phyloP scores from a whole-genome alignment of 768 basidiomycete genomes.

The Suillus plorans region DNA sequence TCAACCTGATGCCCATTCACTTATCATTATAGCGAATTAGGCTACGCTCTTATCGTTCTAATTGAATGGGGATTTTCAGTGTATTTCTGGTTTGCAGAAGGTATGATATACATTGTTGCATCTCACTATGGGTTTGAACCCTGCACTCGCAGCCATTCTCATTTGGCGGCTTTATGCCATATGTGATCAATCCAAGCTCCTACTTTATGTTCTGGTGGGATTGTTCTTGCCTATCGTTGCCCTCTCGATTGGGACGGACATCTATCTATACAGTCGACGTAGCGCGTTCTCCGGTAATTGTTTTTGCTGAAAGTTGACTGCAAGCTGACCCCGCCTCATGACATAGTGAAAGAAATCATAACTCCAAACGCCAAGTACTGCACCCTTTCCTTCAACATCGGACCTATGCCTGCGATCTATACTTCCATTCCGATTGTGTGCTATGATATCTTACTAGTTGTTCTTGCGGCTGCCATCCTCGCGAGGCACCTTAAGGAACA shows the following conservation, averaged over 20 bases:
- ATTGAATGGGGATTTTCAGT: not conserved
- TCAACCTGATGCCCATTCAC: not conserved
- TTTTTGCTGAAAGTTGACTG: no score
- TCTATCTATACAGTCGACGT: not conserved
- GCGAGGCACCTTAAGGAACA: not conserved
- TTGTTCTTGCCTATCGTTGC: not conserved
- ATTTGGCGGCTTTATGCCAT: not conserved
- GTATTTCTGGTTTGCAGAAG: conserved; percentile 2
- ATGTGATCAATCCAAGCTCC: not conserved
- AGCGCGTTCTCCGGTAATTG: not conserved
- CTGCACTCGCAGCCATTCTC: not conserved
- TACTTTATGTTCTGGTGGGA: not conserved
- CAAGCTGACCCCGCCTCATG: not conserved
- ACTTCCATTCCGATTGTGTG: not conserved
- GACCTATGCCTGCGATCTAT: not conserved
- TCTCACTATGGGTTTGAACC: not conserved
- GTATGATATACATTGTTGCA: not conserved
- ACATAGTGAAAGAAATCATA: not conserved
- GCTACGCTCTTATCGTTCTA: not conserved
- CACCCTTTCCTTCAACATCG: not conserved
- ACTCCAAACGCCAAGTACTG: not conserved
- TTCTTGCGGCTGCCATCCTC: not conserved
- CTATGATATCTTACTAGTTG: not conserved
- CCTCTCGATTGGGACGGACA: not conserved
- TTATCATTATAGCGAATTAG: not conserved